Base-by-base conservation (phyloP, 176 grass and related monocot species). In the Zoysia japonica region DNA sequence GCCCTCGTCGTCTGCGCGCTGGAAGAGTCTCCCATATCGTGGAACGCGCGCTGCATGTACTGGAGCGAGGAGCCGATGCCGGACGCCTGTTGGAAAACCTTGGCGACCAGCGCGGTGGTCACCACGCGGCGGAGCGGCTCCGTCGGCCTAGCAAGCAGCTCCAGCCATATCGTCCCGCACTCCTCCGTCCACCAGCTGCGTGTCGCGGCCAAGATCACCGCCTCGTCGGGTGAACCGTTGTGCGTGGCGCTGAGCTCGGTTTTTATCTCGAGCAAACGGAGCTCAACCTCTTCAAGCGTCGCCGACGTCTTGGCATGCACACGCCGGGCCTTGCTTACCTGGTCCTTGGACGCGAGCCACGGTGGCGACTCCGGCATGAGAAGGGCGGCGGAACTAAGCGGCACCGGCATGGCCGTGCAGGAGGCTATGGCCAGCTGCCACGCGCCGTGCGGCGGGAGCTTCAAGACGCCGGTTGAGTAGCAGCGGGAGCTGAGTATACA, bases 1-100 rank as follows among this genome's bases (percentile, higher is more conserved):
- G 71, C 76, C 47, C 55, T 64, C 62, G 41, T 49, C 56, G 49
- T 28, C 65, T 77, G 72, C 39, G 47, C 46, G 11, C 5, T 7
- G 7, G 71, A 65, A 48, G 76, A 41, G 52, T 28, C 75, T 37
- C 46, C 86, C 45, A 4, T 68, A 51, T 68, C 51, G 51, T 53
- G 69, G 75, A 80, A 84, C 1, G 75, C 80, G 19, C 62, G 61
- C 62, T 80, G 62, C 70, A 70, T 70, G 76, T 80, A 64, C 45
- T 63, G 76, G 46, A 83, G 19, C 47, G 70, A 14, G 62, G 70
- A 63, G 19, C 63, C 76, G 46, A 70, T 64, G 54, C 76, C 77
- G 17, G 77, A 80, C 28, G 77, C 82, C 68, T 88, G 86, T 75
- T 88, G 80, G 82, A 88, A 84, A 9, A 76, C 65, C 81, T 88